Base-by-base conservation (phyloP, 2,329 filamentous ascomycete species). In the Lasiodiplodia citricola region DNA sequence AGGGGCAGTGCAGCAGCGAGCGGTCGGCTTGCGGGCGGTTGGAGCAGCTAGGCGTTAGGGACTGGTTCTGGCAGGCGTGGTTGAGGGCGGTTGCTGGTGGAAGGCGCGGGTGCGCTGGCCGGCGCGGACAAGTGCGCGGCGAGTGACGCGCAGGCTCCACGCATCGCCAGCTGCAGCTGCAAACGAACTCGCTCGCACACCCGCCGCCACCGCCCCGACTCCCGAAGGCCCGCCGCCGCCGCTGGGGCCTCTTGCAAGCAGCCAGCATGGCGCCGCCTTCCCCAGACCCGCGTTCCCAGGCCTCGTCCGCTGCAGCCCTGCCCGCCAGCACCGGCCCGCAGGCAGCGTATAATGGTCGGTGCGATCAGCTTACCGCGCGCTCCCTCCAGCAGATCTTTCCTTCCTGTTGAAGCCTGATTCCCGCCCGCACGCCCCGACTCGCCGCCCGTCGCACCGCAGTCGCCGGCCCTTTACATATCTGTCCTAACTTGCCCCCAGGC, bases 311-410 rank as follows among this genome's bases (percentile, higher is more conserved):
- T 70, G 73, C 73, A 72, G 71, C 74, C 72, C 38, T 60, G 57
- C 23, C 57, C 58, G 55, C 51, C 16, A 35, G 78, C 71, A 75
- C 75, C 70, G 80, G 76, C 70, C 76, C 79, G 50, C 78, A 79
- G 72, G 75, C 78, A 65, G 79, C 80, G 71, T 81, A 81, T 72
- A 80, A 82, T 72, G 77, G 78, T 78, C 70, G 70, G 77, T 77
- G 63, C 69, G 54, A 67, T 58, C 64, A 67, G 64, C 64, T 67
- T 67, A 67, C 52, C 28, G 67, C 47, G 68, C 57, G 54, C 70
- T 52, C 70, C 50, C 71, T 28, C 65, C 52, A 38, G 44, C 23
- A n/a, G 55, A 38, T n/a, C 44, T 52, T 25, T 13, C 8, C 44
- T 68, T 38, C 50, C 41, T 41, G 13, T 54, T 35, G 21, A 55